Evolutionary conservation across 108 stramenopile genomes (phyloP), one percentile per base, ranked within the genome.

Genomic region (Cylindrotheca closterium): DNA sequence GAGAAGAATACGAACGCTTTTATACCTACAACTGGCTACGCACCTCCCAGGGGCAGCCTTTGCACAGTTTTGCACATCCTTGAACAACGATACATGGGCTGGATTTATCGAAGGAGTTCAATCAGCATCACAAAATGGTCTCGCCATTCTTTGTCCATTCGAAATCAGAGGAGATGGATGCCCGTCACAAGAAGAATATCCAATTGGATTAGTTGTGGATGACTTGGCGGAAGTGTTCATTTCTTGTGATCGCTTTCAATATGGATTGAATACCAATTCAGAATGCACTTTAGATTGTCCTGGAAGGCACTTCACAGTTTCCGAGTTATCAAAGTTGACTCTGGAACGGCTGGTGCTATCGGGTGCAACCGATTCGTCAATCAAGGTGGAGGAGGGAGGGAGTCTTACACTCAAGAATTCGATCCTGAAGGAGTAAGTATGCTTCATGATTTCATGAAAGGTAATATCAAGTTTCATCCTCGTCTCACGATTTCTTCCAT

Each of bases 91-190:
- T 5, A 63, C 70, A 33, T 71, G 70, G 70, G 46, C 30, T 15
- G 61, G 54, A 25, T 57, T 71, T 15, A 31, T 63, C 7, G 42
- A 71, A 26, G 61, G 47, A 15, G 60, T 71, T 19, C 12, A 25
- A 0, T 34, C 51, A 19, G 46, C 55, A 4, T 42, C 37, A 10
- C 37, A 42, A 42, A 53, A 42, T 63, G 47, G 33, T 7, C 28
- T 63, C 23, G 70, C 61, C 19, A 31, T 55, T 30, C 60, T 71
- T 0, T 71, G 70, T 33, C 70, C 70, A 0, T 71, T 71, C 27
- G 19, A 50, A 30, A 71, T 71, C 28, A 71, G 70, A 51, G 70
- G 70, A n/a, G 55, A 63, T 57, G 54, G 62, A 0, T 71, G 70
- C 37, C 70, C 70, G 0, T 30, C 65, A 4, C 22, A 1, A 2